Conservation (phyloP, 306 rosid genomes). For the Glycyrrhiza uralensis region DNA sequence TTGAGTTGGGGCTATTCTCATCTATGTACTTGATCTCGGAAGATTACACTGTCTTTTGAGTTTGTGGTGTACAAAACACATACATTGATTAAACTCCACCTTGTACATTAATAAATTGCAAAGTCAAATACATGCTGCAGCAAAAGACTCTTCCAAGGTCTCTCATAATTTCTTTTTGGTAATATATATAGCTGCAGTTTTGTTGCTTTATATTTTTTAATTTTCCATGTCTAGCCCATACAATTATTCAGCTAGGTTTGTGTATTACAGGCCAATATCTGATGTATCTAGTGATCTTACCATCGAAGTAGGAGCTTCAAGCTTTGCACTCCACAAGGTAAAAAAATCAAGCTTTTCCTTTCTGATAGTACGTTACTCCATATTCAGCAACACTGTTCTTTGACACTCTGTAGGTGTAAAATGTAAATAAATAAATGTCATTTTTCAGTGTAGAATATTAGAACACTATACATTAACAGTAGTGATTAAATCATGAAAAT, state of each 20-base stretch:
- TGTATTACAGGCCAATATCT: slow-evolving; percentile 86
- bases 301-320: slow-evolving; percentile 81
- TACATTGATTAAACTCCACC: slow-evolving; percentile 3
- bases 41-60: slow-evolving; percentile 35
- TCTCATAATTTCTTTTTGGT: slow-evolving; percentile 29
- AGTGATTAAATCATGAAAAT: too few relatives aligned
- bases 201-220: neutral
- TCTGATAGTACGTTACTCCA: slow-evolving; percentile 11
- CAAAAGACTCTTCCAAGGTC: slow-evolving; percentile 32
- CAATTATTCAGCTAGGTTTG: slow-evolving; percentile 31
- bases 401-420: too few relatives aligned
- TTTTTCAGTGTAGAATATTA: neutral
- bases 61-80: slow-evolving; percentile 33
- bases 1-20: slow-evolving; percentile 44
- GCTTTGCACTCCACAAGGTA: slow-evolving; percentile 95
- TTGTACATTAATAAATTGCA: slow-evolving; percentile 4
- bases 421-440: neutral
- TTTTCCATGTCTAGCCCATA: slow-evolving; percentile 30
- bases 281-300: slow-evolving; percentile 93
- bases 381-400: slow-evolving; percentile 5
- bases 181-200: slow-evolving; percentile 39
- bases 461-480: neutral
- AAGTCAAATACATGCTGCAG: slow-evolving; percentile 25
- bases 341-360: slow-evolving; percentile 32
- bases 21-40: slow-evolving; percentile 27